These are phyloP conservation scores for Teunomyces gatunensis DNA, from an alignment of 805 yeast species.

Conservation along the genomic window DNA sequence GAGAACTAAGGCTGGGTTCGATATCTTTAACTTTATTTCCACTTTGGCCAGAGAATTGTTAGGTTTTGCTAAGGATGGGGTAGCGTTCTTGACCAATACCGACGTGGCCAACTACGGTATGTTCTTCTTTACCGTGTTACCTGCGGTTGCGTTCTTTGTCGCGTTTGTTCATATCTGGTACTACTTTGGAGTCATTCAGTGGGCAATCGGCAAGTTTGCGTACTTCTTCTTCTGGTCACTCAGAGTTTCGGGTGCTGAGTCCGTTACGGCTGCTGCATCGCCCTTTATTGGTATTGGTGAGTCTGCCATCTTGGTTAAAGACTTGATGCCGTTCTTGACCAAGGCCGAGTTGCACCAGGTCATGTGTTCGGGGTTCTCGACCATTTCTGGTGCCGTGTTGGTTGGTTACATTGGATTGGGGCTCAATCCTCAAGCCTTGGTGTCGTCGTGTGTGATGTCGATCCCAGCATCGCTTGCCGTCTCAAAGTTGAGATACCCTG, in stretches of 20 bases:
- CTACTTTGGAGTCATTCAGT: conserved; percentile 58
- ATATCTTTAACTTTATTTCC: conserved; percentile 59
- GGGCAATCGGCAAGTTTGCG: conserved; percentile 57
- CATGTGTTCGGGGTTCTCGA: conserved; percentile 62
- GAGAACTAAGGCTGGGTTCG: conserved; percentile 58
- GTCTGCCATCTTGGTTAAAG: conserved; percentile 58
- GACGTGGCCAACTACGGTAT: conserved; percentile 39
- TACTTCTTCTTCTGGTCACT: conserved; percentile 58
- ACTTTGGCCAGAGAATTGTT: conserved; percentile 55
- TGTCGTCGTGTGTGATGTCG: conserved; percentile 68
- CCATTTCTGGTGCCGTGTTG: conserved; percentile 62
- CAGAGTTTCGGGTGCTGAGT: conserved; percentile 61
- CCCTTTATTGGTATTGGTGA: conserved; percentile 69
- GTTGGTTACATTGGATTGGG: conserved; percentile 65
- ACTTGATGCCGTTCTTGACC: conserved; percentile 57
- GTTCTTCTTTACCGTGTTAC: conserved; percentile 58
- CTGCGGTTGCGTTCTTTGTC: conserved; percentile 63
- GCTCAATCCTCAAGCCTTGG: conserved; percentile 58
- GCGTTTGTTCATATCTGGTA: conserved; percentile 60
- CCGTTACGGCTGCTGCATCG: conserved; percentile 64
- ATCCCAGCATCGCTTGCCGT: conserved; percentile 63
- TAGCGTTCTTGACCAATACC: conserved; percentile 51
- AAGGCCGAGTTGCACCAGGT: conserved; percentile 61
- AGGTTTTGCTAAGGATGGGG: conserved; percentile 58
- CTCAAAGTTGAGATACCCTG: conserved; percentile 59